Percentiles rank a stretch among this genome's conserved stretches.
Evolutionary conservation across 371 early-diverging fungal genomes (phyloP).

Genomic region (Mucor sp.): DNA sequence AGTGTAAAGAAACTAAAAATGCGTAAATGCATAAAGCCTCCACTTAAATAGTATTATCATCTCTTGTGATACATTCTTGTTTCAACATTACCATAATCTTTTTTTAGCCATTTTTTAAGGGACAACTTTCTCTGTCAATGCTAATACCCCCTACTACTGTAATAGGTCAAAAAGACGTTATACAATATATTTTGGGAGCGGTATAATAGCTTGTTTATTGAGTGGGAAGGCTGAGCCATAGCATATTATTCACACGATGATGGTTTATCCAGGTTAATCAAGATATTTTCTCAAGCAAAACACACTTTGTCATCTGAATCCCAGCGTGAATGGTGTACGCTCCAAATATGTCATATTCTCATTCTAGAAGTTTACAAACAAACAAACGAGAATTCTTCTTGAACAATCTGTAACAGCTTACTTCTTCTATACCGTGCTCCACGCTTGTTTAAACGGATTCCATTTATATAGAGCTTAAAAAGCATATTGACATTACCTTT

Average conservation of each 20-base stretch:
- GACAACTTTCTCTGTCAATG: not conserved
- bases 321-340: too few relatives aligned
- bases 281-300: not conserved
- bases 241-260: not conserved
- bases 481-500: too few relatives aligned
- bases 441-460: too few relatives aligned
- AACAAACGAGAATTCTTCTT: too few relatives aligned
- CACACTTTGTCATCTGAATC: too few relatives aligned
- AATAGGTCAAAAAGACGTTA: not conserved
- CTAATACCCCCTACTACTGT: not conserved
- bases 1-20: not conserved
- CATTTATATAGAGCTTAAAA: too few relatives aligned
- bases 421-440: too few relatives aligned
- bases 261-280: too few relatives aligned
- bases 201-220: not conserved
- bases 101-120: not conserved
- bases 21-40: not conserved
- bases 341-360: too few relatives aligned
- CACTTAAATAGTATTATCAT: not conserved
- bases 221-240: not conserved
- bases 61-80: not conserved
- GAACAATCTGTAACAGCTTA: too few relatives aligned
- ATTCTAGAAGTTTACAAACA: too few relatives aligned
- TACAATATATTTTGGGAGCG: not conserved
- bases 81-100: not conserved